Evolutionary conservation across 495 filamentous ascomycete genomes (phyloP).

Genomic region (Lophium mytilinum): DNA sequence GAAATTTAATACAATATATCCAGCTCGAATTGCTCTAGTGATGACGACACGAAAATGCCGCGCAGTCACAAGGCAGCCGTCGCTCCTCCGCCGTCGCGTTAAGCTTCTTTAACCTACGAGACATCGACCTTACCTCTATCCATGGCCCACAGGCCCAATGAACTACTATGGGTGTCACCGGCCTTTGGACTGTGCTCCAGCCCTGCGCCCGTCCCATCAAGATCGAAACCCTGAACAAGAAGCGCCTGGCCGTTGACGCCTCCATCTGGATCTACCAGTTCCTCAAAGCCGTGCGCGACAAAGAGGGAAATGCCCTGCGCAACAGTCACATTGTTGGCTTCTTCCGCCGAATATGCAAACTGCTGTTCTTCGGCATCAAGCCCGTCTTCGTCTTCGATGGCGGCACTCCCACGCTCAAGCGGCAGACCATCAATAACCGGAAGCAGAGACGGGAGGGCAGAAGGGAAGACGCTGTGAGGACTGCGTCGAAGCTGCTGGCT

Average conservation of each 20-base stretch:
- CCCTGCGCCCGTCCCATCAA: constrained; percentile 86
- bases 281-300: constrained; percentile 94
- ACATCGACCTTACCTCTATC: neutral
- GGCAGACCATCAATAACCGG: constrained; percentile 75
- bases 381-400: constrained; percentile 98
- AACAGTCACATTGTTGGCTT: constrained; percentile 95
- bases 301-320: constrained; percentile 92
- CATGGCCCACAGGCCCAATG: constrained; percentile 3
- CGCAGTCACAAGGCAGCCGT: constrained; percentile 23
- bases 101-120: neutral
- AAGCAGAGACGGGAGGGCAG: constrained; percentile 78
- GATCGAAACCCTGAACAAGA: constrained; percentile 89
- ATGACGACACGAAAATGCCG: constrained; percentile 8
- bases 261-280: constrained; percentile 99
- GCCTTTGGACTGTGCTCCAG: constrained; percentile 90
- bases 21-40: neutral
- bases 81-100: neutral
- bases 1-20: no score
- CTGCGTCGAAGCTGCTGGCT: constrained; percentile 81
- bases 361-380: constrained; percentile 91
- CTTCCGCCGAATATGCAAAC: constrained; percentile 95
- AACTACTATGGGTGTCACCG: constrained; percentile 85
- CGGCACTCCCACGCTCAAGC: constrained; percentile 81
- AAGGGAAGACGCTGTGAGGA: constrained; percentile 83
- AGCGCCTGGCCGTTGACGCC: constrained; percentile 91